Evolutionary conservation across 371 early-diverging fungal genomes (phyloP).

Genomic region (Rhizopus stolonifer): DNA sequence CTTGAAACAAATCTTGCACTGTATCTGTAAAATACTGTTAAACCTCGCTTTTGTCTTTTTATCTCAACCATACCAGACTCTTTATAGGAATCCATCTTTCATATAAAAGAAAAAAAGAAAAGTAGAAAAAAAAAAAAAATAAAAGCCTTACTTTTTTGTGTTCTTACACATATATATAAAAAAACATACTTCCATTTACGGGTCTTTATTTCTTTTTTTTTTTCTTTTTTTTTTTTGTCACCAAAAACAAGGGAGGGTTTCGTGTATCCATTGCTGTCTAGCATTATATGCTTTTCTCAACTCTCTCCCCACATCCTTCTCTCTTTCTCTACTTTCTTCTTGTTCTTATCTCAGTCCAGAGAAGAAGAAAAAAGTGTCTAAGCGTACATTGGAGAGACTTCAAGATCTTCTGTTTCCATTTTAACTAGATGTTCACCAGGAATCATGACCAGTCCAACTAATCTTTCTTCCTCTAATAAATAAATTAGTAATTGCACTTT

Average conservation of each 20-base stretch:
- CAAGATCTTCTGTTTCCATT: constrained; percentile 67
- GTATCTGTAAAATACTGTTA: constrained; percentile 9
- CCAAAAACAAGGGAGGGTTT: no score
- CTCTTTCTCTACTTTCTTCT: no score
- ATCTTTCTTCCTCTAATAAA: constrained; percentile 57
- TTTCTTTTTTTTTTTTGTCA: not conserved
- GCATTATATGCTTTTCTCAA: no score
- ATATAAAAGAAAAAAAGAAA: not conserved
- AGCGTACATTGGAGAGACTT: constrained; percentile 18
- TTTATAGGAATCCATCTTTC: not conserved
- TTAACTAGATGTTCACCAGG: constrained; percentile 81
- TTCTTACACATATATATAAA: not conserved
- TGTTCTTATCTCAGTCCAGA: no score
- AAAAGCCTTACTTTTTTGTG: not conserved
- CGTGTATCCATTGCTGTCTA: no score
- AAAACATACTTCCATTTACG: constrained; percentile 22
- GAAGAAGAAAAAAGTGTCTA: constrained; percentile 8
- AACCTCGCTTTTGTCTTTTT: no score
- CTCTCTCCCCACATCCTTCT: no score
- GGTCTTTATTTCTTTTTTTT: not conserved
- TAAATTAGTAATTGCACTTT: not conserved
- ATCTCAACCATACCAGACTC: not conserved
- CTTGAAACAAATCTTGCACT: constrained; percentile 18
- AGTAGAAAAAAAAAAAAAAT: not conserved
- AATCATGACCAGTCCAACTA: constrained; percentile 85